Evolutionary conservation across 1,139 yeast species (phyloP), one percentile per base, ranked within the genome.

Genomic region (Taphrina deformans): DNA sequence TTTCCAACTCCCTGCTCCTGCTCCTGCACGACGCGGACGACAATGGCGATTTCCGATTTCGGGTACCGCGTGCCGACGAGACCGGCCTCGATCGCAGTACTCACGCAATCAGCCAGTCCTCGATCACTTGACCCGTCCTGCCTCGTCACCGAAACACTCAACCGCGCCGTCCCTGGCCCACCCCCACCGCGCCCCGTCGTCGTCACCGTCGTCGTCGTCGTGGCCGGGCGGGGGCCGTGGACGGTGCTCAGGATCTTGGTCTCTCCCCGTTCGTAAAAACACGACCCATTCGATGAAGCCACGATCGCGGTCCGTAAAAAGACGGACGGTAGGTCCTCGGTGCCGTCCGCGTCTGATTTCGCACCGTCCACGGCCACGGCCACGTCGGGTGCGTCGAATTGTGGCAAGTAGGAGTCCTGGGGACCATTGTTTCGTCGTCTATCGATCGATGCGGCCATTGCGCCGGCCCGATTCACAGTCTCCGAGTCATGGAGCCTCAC

Each of bases 21-120:
- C 23, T 55, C 60, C 27, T 64, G 65, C 18, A 65, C 52, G 5
- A 65, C 46, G 23, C 35, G 53, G 12, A 61, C 50, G 44, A 26
- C 53, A 27, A 65, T 26, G 44, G 52, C 60, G 29, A 65, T 60
- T 21, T 61, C 62, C 23, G 62, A 45, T 55, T 65, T 65, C 12
- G 67, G 67, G 51, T 35, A 60, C 31, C 33, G 50, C 29, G 29
- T 12, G 7, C 50, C 29, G 1, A 23, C 9, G 2, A 44, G 2
- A 26, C 16, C 29, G 21, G 27, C 5, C 6, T 7, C 6, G 6
- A 38, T n/a, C 6, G 50, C 50, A 6, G n/a, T 18, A 10, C 27
- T n/a, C 16, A 21, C 1, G 23, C 7, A n/a, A 1, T 18, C 41
- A 1, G 18, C 6, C 41, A 38, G 7, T 2, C n/a, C 7, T 2